Conservation (phyloP, 179 eudicot genomes). For the Gypsophila paniculata region DNA sequence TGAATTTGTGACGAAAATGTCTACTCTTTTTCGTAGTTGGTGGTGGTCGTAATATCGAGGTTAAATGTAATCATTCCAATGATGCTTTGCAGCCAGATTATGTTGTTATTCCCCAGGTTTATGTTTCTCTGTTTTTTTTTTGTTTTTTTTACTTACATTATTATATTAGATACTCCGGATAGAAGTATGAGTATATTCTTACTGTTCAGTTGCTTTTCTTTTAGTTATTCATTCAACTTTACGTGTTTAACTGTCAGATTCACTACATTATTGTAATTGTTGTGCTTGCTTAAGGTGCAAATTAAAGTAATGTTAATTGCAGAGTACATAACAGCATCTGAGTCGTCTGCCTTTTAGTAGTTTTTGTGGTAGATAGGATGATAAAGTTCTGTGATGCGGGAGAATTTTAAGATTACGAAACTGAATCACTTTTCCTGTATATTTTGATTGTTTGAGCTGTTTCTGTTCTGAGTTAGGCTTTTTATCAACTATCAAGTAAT, state of each 20-base stretch:
- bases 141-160: background rate
- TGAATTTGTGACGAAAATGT: background rate
- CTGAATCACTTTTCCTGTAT: background rate
- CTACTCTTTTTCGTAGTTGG: conserved; percentile 19
- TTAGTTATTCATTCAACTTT: background rate
- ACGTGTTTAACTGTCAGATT: background rate
- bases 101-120: conserved; percentile 26
- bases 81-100: conserved; percentile 22
- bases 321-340: background rate
- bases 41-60: conserved; percentile 27
- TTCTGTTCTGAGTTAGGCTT: background rate
- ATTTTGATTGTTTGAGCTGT: conserved; percentile 12
- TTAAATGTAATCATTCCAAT: conserved; percentile 31
- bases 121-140: background rate
- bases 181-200: background rate
- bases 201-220: background rate
- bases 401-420: background rate
- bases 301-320: background rate
- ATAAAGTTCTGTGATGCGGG: background rate
- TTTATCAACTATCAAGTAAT: conserved; percentile 5
- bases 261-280: background rate
- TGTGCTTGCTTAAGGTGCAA: conserved; percentile 6
- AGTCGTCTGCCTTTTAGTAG: conserved; percentile 12
- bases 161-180: background rate
- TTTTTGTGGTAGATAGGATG: conserved; percentile 3